Conservation (phyloP, 768 basidiomycete species). For the Agaricus subrufescens region DNA sequence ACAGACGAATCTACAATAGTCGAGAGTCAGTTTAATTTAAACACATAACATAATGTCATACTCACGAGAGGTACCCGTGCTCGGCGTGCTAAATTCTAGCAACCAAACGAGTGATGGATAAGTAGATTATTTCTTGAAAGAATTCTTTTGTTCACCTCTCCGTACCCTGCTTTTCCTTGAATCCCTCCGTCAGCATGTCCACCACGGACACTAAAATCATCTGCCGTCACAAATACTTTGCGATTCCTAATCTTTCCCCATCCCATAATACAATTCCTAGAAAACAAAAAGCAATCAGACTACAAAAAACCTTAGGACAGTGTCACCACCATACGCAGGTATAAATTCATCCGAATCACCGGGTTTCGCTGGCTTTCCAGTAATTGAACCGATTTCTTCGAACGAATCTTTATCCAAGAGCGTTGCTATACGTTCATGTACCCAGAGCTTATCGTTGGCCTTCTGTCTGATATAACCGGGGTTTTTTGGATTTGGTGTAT, state of each 20-base stretch:
- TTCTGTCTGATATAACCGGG: slow-evolving; percentile 36
- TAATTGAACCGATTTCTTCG: slow-evolving; percentile 31
- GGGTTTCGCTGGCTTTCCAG: slow-evolving; percentile 26
- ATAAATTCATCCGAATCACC: slow-evolving; percentile 26
- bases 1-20: slow-evolving; percentile 26
- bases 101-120: background rate
- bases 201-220: slow-evolving; percentile 38
- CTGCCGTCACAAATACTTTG: slow-evolving; percentile 34
- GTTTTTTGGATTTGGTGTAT: slow-evolving; percentile 26
- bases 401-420: slow-evolving; percentile 30
- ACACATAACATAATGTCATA: background rate
- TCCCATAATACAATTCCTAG: slow-evolving; percentile 33
- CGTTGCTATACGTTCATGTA: slow-evolving; percentile 30
- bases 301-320: background rate
- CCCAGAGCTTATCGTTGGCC: slow-evolving; percentile 33
- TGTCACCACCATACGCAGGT: slow-evolving; percentile 26
- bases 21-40: background rate
- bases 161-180: slow-evolving; percentile 31
- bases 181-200: slow-evolving; percentile 41
- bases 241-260: slow-evolving; percentile 28
- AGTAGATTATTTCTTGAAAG: background rate
- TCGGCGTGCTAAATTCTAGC: slow-evolving; percentile 27
- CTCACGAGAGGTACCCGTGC: slow-evolving; percentile 31
- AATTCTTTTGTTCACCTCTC: slow-evolving; percentile 24
- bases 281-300: background rate